These are phyloP conservation scores for Russula earlei DNA, from an alignment of 768 basidiomycete species.

Conservation along the genomic window DNA sequence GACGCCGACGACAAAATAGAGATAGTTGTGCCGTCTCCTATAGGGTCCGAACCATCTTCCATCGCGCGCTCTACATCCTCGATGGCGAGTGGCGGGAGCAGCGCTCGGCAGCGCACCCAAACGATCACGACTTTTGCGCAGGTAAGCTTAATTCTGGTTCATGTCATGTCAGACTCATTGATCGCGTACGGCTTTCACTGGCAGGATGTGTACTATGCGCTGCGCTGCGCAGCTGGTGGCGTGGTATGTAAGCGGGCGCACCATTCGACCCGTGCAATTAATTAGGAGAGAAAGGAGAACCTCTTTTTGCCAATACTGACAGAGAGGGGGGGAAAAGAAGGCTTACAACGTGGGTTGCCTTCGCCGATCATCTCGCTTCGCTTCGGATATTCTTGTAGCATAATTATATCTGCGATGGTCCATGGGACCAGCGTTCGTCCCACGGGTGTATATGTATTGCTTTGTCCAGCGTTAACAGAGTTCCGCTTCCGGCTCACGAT, in stretches of 20 bases:
- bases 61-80: neutral
- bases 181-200: neutral
- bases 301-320: neutral
- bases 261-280: constrained; percentile 15
- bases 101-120: neutral
- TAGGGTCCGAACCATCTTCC: constrained; percentile 1
- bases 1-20: constrained; percentile 17
- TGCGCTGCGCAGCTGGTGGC: constrained; percentile 8
- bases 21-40: constrained; percentile 13
- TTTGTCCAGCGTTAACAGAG: neutral
- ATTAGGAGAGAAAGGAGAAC: neutral
- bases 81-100: neutral
- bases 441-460: neutral
- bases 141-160: neutral
- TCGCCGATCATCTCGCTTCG: neutral
- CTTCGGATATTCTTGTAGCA: constrained; percentile 7
- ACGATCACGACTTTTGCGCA: constrained; percentile 4
- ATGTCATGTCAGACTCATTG: neutral
- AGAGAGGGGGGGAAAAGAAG: neutral
- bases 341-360: neutral
- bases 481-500: neutral
- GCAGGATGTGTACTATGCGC: constrained; percentile 1
- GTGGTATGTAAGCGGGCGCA: constrained; percentile 4
- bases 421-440: neutral
- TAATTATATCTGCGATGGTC: neutral